phyloP scores from a whole-genome alignment of 2,329 filamentous ascomycete species.

The Xylaria sp. region DNA sequence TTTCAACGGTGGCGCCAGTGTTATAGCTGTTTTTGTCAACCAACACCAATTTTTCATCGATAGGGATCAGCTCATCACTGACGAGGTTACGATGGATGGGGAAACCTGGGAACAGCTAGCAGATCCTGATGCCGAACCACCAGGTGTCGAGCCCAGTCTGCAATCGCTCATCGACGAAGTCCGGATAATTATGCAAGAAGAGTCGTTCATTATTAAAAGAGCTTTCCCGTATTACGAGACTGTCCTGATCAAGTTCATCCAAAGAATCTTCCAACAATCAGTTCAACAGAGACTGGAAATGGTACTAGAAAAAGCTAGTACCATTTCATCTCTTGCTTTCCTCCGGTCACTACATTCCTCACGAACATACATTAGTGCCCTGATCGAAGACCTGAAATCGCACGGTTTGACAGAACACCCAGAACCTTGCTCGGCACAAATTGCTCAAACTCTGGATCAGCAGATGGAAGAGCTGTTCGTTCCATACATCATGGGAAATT shows the following conservation, averaged over 20 bases:
- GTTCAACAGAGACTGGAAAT: conserved; percentile 96
- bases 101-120: conserved; percentile 91
- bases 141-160: conserved; percentile 88
- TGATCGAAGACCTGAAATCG: conserved; percentile 92
- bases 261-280: conserved; percentile 96
- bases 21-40: conserved; percentile 96
- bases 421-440: conserved; percentile 87
- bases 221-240: conserved; percentile 97
- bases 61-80: conserved; percentile 87
- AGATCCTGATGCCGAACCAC: conserved; percentile 91
- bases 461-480: conserved; percentile 82
- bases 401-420: conserved; percentile 96
- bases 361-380: conserved; percentile 82
- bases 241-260: conserved; percentile 90
- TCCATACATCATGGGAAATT: conserved; percentile 74
- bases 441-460: conserved; percentile 77
- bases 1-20: conserved; percentile 94
- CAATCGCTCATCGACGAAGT: conserved; percentile 95
- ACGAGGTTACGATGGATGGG: conserved; percentile 80
- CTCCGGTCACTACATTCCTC: conserved; percentile 90
- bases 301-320: conserved; percentile 93
- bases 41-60: conserved; percentile 99
- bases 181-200: conserved; percentile 93
- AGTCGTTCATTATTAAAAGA: conserved; percentile 94
- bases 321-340: conserved; percentile 91